Evolutionary conservation across 805 yeast genomes (phyloP).

Genomic region (Jamesozyma spencerorum): DNA sequence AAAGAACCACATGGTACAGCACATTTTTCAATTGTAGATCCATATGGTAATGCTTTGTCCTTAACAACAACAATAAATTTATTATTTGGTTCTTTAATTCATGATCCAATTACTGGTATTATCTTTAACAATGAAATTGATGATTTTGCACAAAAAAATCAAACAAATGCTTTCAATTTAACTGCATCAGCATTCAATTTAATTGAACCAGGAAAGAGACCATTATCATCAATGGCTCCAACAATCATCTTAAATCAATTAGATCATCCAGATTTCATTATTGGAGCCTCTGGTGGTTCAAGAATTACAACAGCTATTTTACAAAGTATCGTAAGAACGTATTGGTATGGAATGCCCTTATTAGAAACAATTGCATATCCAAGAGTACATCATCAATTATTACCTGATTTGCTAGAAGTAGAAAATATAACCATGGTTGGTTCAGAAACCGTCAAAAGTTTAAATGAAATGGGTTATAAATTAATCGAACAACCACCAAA

Average conservation of each 20-base stretch:
- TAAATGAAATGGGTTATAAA: slow-evolving; percentile 42
- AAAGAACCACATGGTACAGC: slow-evolving; percentile 87
- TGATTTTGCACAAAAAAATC: slow-evolving; percentile 71
- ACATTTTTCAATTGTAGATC: slow-evolving; percentile 74
- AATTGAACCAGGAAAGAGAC: slow-evolving; percentile 67
- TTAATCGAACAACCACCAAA: slow-evolving; percentile 36
- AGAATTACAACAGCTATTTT: slow-evolving; percentile 74
- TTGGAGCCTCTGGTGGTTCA: slow-evolving; percentile 95
- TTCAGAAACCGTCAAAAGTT: slow-evolving; percentile 30
- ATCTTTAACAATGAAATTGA: slow-evolving; percentile 89
- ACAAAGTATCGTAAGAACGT: slow-evolving; percentile 64
- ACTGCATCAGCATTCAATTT: slow-evolving; percentile 75
- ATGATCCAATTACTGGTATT: slow-evolving; percentile 74
- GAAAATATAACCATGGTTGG: slow-evolving; percentile 44
- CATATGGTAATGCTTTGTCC: slow-evolving; percentile 65
- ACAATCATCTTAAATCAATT: slow-evolving; percentile 46
- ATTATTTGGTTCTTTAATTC: slow-evolving; percentile 72
- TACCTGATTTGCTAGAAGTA: slow-evolving; percentile 59
- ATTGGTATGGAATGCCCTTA: slow-evolving; percentile 48
- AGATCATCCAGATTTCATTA: slow-evolving; percentile 49
- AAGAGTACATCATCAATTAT: slow-evolving; percentile 78
- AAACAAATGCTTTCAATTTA: slow-evolving; percentile 67
- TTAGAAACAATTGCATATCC: slow-evolving; percentile 71
- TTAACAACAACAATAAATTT: slow-evolving; percentile 85
- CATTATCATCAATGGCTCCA: slow-evolving; percentile 78